phyloP scores from a whole-genome alignment of 805 yeast species.

The Nakazawaea sp. region DNA sequence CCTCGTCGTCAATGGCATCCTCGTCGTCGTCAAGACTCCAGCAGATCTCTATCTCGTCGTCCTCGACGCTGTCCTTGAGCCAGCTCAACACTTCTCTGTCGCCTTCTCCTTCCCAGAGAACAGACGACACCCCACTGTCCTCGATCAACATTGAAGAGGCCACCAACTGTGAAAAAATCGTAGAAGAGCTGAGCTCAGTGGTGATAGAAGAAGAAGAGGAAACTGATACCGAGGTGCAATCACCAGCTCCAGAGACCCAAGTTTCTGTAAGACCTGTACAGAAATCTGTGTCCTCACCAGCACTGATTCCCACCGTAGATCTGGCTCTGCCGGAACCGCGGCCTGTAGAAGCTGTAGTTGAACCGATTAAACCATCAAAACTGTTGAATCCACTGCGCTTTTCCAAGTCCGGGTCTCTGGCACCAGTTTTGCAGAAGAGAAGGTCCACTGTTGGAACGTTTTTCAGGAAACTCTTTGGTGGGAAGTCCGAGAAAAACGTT shows the following conservation, averaged over 20 bases:
- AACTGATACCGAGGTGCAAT: neutral
- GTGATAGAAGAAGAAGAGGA: neutral
- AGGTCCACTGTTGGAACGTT: constrained; percentile 3
- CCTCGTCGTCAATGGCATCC: constrained; percentile 12
- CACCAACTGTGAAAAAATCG: constrained; percentile 1
- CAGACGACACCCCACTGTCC: constrained; percentile 11
- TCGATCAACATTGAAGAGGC: constrained; percentile 12
- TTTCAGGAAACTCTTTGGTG: constrained; percentile 1
- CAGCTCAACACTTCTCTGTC: constrained; percentile 7
- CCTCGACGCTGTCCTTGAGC: constrained; percentile 11
- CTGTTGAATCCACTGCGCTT: too few relatives aligned
- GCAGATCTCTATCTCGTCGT: constrained; percentile 9
- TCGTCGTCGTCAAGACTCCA: neutral
- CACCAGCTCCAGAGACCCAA: neutral
- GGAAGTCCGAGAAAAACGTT: too few relatives aligned
- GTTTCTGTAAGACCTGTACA: too few relatives aligned
- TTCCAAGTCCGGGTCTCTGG: neutral
- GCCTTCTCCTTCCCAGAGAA: constrained; percentile 9
- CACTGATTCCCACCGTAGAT: neutral
- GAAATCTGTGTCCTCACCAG: too few relatives aligned
- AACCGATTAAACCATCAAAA: too few relatives aligned
- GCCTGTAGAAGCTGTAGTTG: neutral
- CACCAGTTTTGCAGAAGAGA: constrained; percentile 4
- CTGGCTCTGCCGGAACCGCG: neutral
- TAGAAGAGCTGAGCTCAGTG: constrained; percentile 1